Evolutionary conservation across 768 basidiomycete species (phyloP).

Genomic region (Trametes elegans): DNA sequence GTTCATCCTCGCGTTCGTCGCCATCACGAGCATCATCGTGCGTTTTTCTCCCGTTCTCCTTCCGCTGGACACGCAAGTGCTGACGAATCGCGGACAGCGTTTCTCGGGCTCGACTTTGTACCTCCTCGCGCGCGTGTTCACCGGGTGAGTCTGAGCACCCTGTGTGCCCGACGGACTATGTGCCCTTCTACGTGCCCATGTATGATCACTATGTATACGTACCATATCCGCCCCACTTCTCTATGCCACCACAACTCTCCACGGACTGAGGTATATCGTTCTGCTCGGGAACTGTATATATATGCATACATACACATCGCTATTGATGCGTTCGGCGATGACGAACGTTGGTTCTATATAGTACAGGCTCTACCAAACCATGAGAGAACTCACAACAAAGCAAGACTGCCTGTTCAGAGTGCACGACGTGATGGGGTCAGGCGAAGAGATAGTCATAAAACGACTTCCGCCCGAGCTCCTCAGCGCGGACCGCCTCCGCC

Average conservation of each 20-base stretch:
- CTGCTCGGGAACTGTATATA: slow-evolving; percentile 4
- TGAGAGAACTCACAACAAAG: too few relatives aligned
- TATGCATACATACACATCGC: slow-evolving; percentile 1
- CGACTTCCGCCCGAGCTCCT: slow-evolving; percentile 9
- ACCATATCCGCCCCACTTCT: too few relatives aligned
- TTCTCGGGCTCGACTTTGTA: slow-evolving; percentile 60
- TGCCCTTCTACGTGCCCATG: neutral
- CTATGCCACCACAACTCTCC: slow-evolving; percentile 4
- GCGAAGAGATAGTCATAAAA: slow-evolving; percentile 30
- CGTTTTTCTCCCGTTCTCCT: slow-evolving; percentile 17
- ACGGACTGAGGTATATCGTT: slow-evolving; percentile 4
- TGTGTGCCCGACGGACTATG: neutral
- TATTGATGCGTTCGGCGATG: slow-evolving; percentile 1
- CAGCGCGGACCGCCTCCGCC: slow-evolving; percentile 10
- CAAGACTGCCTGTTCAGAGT: too few relatives aligned
- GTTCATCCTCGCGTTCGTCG: slow-evolving; percentile 80
- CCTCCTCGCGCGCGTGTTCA: slow-evolving; percentile 48
- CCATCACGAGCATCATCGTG: slow-evolving; percentile 68
- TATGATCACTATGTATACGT: slow-evolving; percentile 11
- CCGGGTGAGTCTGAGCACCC: slow-evolving; percentile 35
- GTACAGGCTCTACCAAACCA: neutral
- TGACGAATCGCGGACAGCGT: slow-evolving; percentile 36
- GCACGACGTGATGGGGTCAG: neutral
- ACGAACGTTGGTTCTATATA: neutral
- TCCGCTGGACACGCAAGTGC: slow-evolving; percentile 16